Conservation (phyloP, 176 grass and related monocot genomes). For the Sorghum bicolor region Sorghum_bicolor_NCBIv3 NC_012870.2:8053501-8054000, state of each 20-base stretch:
- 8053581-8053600: conserved; percentile 86
- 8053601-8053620: conserved; percentile 80
- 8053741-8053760: not conserved
- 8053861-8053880: not conserved
- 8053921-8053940: not conserved
- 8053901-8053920: not conserved
- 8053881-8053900: not conserved
- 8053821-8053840: not conserved
- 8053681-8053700: not conserved
- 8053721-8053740: not conserved
- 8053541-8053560: conserved; percentile 97
- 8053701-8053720: not conserved
- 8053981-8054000: not conserved
- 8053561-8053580: conserved; percentile 95
- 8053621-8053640: conserved; percentile 69
- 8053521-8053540: not conserved
- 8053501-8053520: conserved; percentile 9
- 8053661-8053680: conserved; percentile 4
- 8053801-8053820: not conserved
- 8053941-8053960: not conserved
- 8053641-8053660: not conserved
- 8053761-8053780: not conserved
- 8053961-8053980: not conserved
- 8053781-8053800: not conserved
- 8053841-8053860: not conserved